Evolutionary conservation across 495 filamentous ascomycete genomes (phyloP), one percentile per base, ranked within the genome.

Genomic region (Thozetella sp.): DNA sequence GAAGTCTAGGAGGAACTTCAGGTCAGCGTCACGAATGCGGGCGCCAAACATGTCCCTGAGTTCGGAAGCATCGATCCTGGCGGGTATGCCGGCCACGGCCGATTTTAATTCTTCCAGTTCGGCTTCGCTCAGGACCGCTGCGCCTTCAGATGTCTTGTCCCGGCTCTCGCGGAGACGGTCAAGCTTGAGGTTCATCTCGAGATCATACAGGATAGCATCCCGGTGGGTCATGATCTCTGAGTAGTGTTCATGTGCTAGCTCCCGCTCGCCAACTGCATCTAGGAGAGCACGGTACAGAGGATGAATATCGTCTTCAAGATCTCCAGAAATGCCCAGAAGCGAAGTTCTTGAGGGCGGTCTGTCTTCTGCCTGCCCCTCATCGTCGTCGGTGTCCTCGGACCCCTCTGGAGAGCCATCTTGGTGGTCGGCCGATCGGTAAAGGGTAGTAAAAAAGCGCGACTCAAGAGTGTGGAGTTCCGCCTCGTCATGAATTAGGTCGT

Each of bases 1-100:
- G 55, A 64, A 73, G 30, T 70, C 63, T 52, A 54, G 58, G 12
- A 75, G 64, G 55, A 73, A 72, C 0, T 72, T 63, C 30, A 69
- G 59, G 19, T 75, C 67, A 20, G 65, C 63, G 15, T 65, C 61
- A 23, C 48, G 56, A 25, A 69, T 63, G 46, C 40, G 0, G 25
- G 69, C 48, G 2, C 68, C 67, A 45, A 68, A 71, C 45, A 48
- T 52, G 22, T 57, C 52, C 40, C 60, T 23, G 30, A 69, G 68
- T 10, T 66, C 65, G 10, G 46, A 24, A 1, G 59, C 55, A 48
- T 19, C 20, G 43, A 48, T 11, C 25, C 52, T 40, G 1, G 51
- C 34, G 17, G 59, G 64, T 4, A 61, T 51, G 2, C 34, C 19
- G 9, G 59, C 55, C 10, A 73, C 60, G 25, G 67, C 64, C 22